Evolutionary conservation across 257 asterid species (phyloP), one percentile per base, ranked within the genome.

Genomic region (Schizonepeta tenuifolia): DNA sequence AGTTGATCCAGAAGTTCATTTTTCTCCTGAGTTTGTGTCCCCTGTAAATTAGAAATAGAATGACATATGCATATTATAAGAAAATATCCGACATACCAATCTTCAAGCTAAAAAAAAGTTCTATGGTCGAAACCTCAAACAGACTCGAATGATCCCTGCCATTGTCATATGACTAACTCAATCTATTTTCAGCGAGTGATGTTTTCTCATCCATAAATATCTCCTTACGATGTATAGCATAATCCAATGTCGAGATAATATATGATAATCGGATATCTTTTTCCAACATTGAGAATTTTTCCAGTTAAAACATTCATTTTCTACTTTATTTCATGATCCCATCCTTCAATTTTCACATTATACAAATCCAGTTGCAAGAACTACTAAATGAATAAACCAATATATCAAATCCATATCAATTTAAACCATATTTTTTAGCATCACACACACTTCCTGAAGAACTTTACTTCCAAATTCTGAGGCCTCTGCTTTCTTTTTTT

Each of bases 21-120:
- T 80, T 91, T 93, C 79, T 91, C 96, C 79, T 65, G 90, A 69
- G 92, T 69, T 86, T 81, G 96, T 65, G 98, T 93, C 68, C 97
- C 96, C 97, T 92, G 82, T 62, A 62, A 75, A 82, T 57, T 71
- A 64, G 35, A 73, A 46, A 74, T 17, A 49, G 64, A 49, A 51
- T 6, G 28, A 15, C 11, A 62, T 36, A 44, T 6, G 17, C 24
- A 76, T 28, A 31, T 10, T 12, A 61, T 28, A 54, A 47, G 9
- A 69, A 57, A 12, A n/a, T 11, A 7, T n/a, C 4, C 44, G 3
- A 47, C 20, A n/a, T 4, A 5, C 13, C 58, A 51, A 20, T 51
- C 58, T 51, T 6, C 0, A 51, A 18, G 18, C 18, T 15, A 5
- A 0, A 2, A n/a, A n/a, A n/a, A n/a, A 6, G 55, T 49, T 49